Percentiles rank a stretch among this genome's conserved stretches.
Conservation (phyloP, 192 early-diverging fungal genomes). For the Coemansia sp. region DNA sequence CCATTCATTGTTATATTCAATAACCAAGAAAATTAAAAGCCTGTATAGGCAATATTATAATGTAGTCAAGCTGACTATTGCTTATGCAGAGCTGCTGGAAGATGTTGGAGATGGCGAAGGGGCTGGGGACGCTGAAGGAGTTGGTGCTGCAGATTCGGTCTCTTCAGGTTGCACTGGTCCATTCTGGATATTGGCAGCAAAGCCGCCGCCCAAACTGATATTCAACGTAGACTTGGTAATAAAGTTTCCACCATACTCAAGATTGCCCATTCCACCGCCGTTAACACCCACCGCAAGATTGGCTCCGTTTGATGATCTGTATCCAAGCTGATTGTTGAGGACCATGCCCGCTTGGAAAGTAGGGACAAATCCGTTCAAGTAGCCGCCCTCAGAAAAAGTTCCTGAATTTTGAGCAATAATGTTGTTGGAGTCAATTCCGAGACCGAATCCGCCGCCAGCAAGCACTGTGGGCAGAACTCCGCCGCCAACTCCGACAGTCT, state of each 20-base stretch:
- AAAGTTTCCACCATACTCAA: conserved; percentile 34
- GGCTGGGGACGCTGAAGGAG: not conserved
- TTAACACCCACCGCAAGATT: conserved; percentile 4
- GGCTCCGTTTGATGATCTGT: conserved; percentile 11
- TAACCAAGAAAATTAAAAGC: not conserved
- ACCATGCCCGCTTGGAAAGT: conserved; percentile 14
- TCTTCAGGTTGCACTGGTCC: conserved; percentile 2
- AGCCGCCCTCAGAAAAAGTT: conserved; percentile 28
- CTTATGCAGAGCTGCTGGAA: not conserved
- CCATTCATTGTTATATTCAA: not conserved
- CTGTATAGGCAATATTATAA: not conserved
- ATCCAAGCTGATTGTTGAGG: conserved; percentile 10
- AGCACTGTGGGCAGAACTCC: not conserved
- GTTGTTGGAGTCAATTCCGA: conserved; percentile 14
- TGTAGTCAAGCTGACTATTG: too few relatives aligned
- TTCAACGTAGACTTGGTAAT: conserved; percentile 13
- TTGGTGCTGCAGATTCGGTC: not conserved
- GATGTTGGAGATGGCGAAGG: conserved; percentile 4
- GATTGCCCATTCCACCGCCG: conserved; percentile 8
- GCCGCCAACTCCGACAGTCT: conserved; percentile 1
- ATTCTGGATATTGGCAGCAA: conserved; percentile 16
- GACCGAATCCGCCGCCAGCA: not conserved
- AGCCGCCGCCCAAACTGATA: conserved; percentile 14
- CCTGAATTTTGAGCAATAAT: conserved; percentile 15
- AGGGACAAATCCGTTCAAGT: conserved; percentile 17